phyloP scores from a whole-genome alignment of 2,329 filamentous ascomycete species.

The Ramularia collo-cygni region DNA sequence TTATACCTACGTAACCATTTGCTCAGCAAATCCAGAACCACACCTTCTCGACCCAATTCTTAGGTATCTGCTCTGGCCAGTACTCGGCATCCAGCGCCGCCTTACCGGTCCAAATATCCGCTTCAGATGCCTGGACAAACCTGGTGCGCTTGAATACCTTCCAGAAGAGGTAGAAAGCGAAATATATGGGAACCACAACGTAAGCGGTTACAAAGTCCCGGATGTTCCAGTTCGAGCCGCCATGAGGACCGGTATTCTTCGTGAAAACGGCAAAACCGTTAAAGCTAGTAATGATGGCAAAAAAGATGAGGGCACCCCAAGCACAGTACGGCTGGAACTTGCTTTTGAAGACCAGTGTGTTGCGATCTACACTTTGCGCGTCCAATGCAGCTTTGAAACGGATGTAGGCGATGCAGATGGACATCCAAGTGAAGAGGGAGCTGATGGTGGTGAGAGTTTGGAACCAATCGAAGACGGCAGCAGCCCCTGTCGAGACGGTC shows the following conservation, averaged over 20 bases:
- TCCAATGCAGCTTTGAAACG: conserved; percentile 25
- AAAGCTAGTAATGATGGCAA: conserved; percentile 57
- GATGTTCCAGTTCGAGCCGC: conserved; percentile 33
- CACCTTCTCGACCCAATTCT: conserved; percentile 40
- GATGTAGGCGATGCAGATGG: conserved; percentile 25
- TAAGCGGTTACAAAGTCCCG: conserved; percentile 44
- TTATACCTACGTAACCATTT: too few relatives aligned
- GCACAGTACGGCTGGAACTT: conserved; percentile 49
- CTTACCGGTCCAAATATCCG: conserved; percentile 43
- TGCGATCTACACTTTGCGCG: conserved; percentile 24
- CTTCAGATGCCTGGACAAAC: conserved; percentile 34
- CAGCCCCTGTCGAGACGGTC: conserved; percentile 30
- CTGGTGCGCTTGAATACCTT: conserved; percentile 60
- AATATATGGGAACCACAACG: conserved; percentile 27
- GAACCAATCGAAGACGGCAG: conserved; percentile 31
- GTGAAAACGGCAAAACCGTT: conserved; percentile 58
- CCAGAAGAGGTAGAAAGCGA: conserved; percentile 52
- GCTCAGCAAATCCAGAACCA: conserved; percentile 39
- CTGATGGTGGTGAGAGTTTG: conserved; percentile 31
- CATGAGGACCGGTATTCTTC: conserved; percentile 14
- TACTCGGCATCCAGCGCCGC: conserved; percentile 40
- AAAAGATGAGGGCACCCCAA: conserved; percentile 52
- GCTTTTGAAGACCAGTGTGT: conserved; percentile 44
- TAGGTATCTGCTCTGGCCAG: conserved; percentile 38
- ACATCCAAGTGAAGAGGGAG: conserved; percentile 28